These are phyloP conservation scores for Ogataea angusta DNA, from an alignment of 805 yeast genomes.

Conservation along the genomic window DNA sequence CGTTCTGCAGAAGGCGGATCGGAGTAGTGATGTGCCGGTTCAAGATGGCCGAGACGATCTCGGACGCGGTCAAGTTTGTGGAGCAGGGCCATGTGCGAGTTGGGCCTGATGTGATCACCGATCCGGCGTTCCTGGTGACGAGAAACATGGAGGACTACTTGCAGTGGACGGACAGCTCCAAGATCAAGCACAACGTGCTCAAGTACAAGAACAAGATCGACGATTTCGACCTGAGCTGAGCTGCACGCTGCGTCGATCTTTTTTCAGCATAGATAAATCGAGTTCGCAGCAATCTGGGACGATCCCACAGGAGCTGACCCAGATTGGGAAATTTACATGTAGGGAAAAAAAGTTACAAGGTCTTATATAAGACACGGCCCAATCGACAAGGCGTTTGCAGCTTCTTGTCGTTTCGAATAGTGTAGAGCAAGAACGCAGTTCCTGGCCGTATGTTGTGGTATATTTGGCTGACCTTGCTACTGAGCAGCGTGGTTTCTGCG, in stretches of 20 bases:
- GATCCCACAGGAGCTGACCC: constrained; percentile 5
- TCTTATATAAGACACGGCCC: background rate
- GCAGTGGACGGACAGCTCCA: constrained; percentile 96
- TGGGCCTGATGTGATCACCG: constrained; percentile 94
- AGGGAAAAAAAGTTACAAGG: background rate
- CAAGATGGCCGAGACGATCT: constrained; percentile 86
- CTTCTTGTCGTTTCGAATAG: background rate
- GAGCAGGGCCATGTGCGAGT: constrained; percentile 98
- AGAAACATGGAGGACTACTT: constrained; percentile 93
- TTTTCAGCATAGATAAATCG: background rate
- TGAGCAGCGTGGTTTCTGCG: background rate
- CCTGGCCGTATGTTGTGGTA: background rate
- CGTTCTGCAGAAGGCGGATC: constrained; percentile 85
- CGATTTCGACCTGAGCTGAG: constrained; percentile 49
- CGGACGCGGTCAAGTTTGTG: constrained; percentile 85
- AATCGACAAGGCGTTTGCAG: background rate
- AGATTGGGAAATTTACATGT: constrained; percentile 9
- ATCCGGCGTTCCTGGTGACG: constrained; percentile 91
- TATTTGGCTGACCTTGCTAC: background rate
- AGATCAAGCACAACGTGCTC: constrained; percentile 85
- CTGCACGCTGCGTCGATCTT: background rate
- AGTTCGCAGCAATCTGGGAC: constrained; percentile 3
- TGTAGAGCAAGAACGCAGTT: background rate
- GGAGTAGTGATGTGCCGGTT: constrained; percentile 93
- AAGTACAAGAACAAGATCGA: constrained; percentile 77